Base-by-base conservation (phyloP, 768 basidiomycete genomes). In the Coprinellus micaceus region DNA sequence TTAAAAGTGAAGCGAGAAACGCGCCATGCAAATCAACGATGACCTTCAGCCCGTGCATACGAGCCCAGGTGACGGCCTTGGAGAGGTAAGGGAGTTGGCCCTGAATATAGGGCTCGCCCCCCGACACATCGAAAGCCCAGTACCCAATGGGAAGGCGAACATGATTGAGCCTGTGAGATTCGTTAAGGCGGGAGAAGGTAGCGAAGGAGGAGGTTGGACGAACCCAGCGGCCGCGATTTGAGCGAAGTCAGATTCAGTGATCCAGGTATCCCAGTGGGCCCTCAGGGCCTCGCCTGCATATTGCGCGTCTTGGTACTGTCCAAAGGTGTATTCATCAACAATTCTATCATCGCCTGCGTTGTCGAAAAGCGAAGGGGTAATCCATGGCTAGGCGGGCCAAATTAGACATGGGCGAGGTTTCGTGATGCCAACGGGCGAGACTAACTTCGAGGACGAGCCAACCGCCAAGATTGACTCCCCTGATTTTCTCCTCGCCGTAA, bases 61-160 rank as follows among this genome's bases (percentile, higher is more conserved):
- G 70, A 1, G 94, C 93, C 84, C 91, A 93, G 22, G 66, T 66
- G 44, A 89, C 78, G 7, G 89, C 89, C 39, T 83, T 79, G 58
- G 74, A 60, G 21, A 92, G 72, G 70, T 87, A 91, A 19, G 83
- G 78, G 30, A 88, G 72, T 67, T 91, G 90, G 12, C 90, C 90
- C 69, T 83, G 80, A 56, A 90, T 82, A 67, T 80, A 92, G 6
- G 91, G 92, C 63, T 93, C 88, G 4, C 89, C 89, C 12, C 77
- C 75, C 21, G 81, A 78, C 33, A 92, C 83, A 56, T 94, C 91
- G 63, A 86, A 92, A 1, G 89, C 91, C 91, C 91, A 95, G 69
- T 90, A 96, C 12, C 92, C 94, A 43, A 95, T 89, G 13, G 91
- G 91, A 36, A 93, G 64, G 45, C 91, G 83, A 54, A 93, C 86